Evolutionary conservation across 2,329 filamentous ascomycete species (phyloP), one percentile per base, ranked within the genome.

Genomic region (Zelopaecilomyces penicillatus): DNA sequence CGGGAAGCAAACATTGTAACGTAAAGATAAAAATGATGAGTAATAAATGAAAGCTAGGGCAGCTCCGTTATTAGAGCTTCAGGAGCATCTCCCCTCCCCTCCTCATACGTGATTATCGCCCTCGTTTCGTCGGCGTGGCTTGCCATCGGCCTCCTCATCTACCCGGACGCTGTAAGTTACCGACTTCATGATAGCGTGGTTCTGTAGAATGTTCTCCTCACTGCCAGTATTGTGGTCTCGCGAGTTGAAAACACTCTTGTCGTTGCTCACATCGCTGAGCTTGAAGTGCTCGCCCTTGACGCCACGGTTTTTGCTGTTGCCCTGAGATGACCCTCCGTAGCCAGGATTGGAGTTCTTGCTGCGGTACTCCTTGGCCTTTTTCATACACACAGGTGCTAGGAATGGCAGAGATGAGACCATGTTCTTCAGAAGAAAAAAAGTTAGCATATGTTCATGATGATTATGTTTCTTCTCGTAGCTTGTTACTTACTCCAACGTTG

Each of bases 401-500:
- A 71, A 71, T 0, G 68, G 68, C 2, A 71, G 60, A 1, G 67
- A 70, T 0, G 68, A 71, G 5, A 71, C 68, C 51, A 71, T 67
- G 51, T 71, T 71, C 68, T 71, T 43, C 0, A 7, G 2, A 6
- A 27, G 3, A 11, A 12, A 4, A 32, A 44, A 41, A n/a, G 10
- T 11, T 37, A 26, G 41, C 39, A 46, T 37, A 2, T 27, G 10
- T 29, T 7, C 29, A 12, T 37, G n/a, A 10, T 35, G 37, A 39
- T 19, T 26, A 31, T 19, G 19, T 19, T 19, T 19, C 19, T 19
- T 3, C 19, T 19, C 19, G 19, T 19, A 19, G 19, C 19, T 19
- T 6, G 11, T 3, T 28, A 54, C 71, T 54, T 65, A 76, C 74
- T 8, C 75, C 74, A 30, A 77, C 67, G 50, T 78, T 77, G 57